Conservation (phyloP, 2,329 filamentous ascomycete genomes). For the Neoscytalidium dimidiatum region DNA sequence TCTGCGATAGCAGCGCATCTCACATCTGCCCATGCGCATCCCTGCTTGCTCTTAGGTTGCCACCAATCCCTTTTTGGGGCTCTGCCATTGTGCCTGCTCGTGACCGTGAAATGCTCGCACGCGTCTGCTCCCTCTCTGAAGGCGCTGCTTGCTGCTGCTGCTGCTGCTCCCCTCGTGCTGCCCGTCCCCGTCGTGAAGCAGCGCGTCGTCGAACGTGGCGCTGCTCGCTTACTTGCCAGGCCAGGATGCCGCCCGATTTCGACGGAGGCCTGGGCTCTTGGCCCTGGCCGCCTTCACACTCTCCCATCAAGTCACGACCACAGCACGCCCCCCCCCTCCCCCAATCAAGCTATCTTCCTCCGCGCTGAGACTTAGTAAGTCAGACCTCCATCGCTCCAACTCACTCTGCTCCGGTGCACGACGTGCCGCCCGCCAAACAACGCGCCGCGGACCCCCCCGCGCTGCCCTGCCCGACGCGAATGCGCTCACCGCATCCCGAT, state of each 20-base stretch:
- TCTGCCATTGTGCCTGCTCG: slow-evolving; percentile 18
- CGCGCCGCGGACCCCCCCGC: neutral
- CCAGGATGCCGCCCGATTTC: neutral
- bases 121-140: neutral
- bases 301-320: slow-evolving; percentile 16
- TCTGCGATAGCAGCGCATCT: slow-evolving; percentile 13
- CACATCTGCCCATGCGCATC: slow-evolving; percentile 14
- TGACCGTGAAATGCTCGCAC: slow-evolving; percentile 16
- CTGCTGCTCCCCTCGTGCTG: neutral
- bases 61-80: slow-evolving; percentile 18
- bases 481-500: slow-evolving; percentile 21
- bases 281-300: slow-evolving; percentile 7
- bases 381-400: slow-evolving; percentile 4
- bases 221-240: slow-evolving; percentile 12
- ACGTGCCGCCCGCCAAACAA: neutral
- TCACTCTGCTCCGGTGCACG: neutral
- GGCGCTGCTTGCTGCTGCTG: slow-evolving; percentile 2
- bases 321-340: slow-evolving; percentile 11
- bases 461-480: slow-evolving; percentile 13
- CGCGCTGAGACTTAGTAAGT: slow-evolving; percentile 21
- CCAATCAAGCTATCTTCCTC: slow-evolving; percentile 19
- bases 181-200: neutral
- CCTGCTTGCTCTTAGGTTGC: slow-evolving; percentile 16
- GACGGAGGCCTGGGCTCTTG: neutral
- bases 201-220: neutral